phyloP scores from a whole-genome alignment of 768 basidiomycete genomes.

The Pleurotus citrinopileatus region DNA sequence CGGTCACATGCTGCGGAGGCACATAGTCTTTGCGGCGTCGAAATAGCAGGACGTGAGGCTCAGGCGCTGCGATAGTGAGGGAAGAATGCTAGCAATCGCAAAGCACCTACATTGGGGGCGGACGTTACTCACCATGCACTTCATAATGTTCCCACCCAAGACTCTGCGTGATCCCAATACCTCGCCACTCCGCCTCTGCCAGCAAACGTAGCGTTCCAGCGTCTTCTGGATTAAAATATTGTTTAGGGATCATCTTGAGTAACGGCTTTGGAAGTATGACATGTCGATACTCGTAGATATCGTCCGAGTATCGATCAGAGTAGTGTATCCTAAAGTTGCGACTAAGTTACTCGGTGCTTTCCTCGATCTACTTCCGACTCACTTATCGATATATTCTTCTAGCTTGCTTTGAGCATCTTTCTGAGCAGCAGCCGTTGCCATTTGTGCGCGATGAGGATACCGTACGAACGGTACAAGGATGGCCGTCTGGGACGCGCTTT shows the following conservation, averaged over 20 bases:
- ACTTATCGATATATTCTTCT: constrained; percentile 83
- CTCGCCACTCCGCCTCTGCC: constrained; percentile 89
- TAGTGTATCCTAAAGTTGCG: constrained; percentile 73
- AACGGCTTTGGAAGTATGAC: constrained; percentile 95
- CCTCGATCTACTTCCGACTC: constrained; percentile 17
- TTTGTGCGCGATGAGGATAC: neutral
- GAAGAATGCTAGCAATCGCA: constrained; percentile 3
- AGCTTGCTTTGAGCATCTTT: constrained; percentile 50
- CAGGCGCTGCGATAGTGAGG: constrained; percentile 58
- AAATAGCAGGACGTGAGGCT: constrained; percentile 93
- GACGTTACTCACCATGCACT: constrained; percentile 72
- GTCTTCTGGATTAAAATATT: constrained; percentile 72
- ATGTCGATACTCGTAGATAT: constrained; percentile 92
- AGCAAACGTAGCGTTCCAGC: constrained; percentile 80
- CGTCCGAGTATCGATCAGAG: constrained; percentile 90
- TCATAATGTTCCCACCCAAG: constrained; percentile 97
- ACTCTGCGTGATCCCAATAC: constrained; percentile 94
- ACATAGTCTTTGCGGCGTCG: constrained; percentile 73
- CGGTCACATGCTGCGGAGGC: constrained; percentile 44
- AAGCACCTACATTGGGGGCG: constrained; percentile 1
- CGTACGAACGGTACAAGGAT: neutral
- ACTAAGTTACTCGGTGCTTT: constrained; percentile 14
- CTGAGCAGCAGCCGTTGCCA: constrained; percentile 22
- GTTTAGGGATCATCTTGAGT: constrained; percentile 89
- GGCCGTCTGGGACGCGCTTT: neutral